Percentiles rank a stretch among this genome's conserved stretches.
phyloP scores from a whole-genome alignment of 129 eudicot species.

The Ambrosia artemisiifolia region DNA sequence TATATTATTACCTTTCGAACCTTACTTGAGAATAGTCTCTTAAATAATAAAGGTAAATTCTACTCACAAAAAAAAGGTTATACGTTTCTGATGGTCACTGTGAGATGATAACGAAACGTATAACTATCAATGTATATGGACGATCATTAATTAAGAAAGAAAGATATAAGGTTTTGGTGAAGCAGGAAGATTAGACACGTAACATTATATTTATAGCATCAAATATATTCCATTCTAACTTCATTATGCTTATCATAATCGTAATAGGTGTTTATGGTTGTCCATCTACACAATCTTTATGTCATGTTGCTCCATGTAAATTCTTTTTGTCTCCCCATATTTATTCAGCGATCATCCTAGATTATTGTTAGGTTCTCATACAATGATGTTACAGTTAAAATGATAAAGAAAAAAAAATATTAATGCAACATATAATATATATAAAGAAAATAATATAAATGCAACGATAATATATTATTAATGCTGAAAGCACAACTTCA shows the following conservation, averaged over 20 bases:
- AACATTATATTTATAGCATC: background rate
- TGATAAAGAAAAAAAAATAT: too few species aligned
- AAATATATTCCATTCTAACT: slow-evolving; percentile 5
- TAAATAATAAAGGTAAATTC: background rate
- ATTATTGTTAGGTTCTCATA: background rate
- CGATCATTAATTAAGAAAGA: background rate
- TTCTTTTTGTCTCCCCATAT: background rate
- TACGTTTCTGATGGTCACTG: background rate
- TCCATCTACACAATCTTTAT: background rate
- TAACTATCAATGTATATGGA: background rate
- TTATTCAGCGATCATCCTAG: slow-evolving; percentile 14
- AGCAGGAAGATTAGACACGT: background rate
- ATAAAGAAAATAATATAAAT: too few species aligned
- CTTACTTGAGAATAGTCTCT: background rate
- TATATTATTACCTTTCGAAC: too few species aligned
- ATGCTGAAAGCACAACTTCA: slow-evolving; percentile 41
- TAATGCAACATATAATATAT: background rate
- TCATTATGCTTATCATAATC: background rate
- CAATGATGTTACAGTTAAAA: background rate
- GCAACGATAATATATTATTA: background rate
- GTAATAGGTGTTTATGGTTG: slow-evolving; percentile 13
- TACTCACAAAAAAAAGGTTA: background rate
- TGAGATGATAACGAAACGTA: background rate
- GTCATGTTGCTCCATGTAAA: slow-evolving; percentile 1
- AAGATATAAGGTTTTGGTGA: background rate